Evolutionary conservation across 345 rosid species (phyloP).

Genomic region (Pistacia integerrima): DNA sequence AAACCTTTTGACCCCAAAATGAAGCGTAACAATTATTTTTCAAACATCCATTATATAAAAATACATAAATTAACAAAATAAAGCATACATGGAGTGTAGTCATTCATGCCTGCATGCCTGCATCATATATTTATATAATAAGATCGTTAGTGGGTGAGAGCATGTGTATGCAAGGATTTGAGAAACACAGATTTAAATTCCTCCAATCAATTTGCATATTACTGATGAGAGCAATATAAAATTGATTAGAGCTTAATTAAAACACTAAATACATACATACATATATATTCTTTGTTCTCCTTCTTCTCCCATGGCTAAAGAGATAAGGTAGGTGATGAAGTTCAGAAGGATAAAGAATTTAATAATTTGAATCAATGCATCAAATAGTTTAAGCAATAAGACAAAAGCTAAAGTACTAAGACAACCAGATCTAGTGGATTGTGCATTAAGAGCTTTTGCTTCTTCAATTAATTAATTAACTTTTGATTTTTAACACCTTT

Average conservation of each 20-base stretch:
- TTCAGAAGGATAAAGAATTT: background rate
- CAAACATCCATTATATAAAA: too few relatives aligned
- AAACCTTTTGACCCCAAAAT: slow-evolving; percentile 25
- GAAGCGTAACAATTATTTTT: background rate
- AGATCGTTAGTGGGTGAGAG: too few relatives aligned
- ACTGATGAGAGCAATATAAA: background rate
- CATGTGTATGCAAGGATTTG: slow-evolving; percentile 2
- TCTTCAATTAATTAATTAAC: background rate
- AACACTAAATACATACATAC: background rate
- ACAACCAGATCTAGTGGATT: slow-evolving; percentile 19
- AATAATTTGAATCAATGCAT: background rate
- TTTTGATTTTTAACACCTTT: slow-evolving; percentile 12
- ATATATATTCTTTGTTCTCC: background rate
- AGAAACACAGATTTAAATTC: background rate
- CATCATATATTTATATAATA: background rate
- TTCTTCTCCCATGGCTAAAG: background rate
- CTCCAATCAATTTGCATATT: too few relatives aligned
- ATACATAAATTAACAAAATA: background rate
- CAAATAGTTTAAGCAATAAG: slow-evolving; percentile 19
- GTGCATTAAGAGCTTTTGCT: slow-evolving; percentile 3
- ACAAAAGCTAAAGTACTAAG: slow-evolving; percentile 26
- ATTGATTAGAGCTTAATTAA: background rate
- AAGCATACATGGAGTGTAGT: background rate
- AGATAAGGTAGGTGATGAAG: background rate
- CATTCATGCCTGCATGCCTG: slow-evolving; percentile 13